Base-by-base conservation (phyloP, 768 basidiomycete species). In the Rossbeevera mucosa region DNA sequence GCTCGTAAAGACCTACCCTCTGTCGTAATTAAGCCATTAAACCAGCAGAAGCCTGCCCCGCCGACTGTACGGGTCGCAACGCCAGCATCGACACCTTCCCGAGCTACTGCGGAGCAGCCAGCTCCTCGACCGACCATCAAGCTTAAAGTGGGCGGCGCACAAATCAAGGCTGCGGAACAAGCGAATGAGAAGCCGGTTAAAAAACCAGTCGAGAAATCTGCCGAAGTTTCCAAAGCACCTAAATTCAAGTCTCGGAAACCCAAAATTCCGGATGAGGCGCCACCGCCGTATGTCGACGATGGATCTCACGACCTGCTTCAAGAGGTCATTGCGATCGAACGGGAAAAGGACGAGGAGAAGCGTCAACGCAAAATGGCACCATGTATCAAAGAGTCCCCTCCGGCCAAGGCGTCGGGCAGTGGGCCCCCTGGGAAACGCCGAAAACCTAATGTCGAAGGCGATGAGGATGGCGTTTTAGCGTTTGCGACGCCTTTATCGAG, bases 271-370 rank as follows among this genome's bases (percentile, higher is more conserved):
- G 77, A 72, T 31, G 59, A 76, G 16, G 80, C 81, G 2, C 80
- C 85, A 1, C 82, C 83, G 2, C 78, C 84, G 3, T 86, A 86
- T 62, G 77, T 85, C 41, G 87, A 90, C 58, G 88, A 90, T 67
- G 88, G 86, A n/a, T 86, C 85, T 25, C 82, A 87, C 58, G 88
- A 91, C 60, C 75, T 91, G 36, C 71, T 89, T 2, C 86, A 89
- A 64, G 88, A 91, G 64, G 87, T 91, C 18, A 78, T 90, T 49
- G 88, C 88, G 7, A 86, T 90, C 36, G 88, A 91, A 64, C 74
- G 79, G 49, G 81, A 84, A 67, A 80, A 83, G 65, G 74, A 76
- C 48, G 80, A 76, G 54, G 80, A 76, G 54, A 74, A 72, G 36
- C 77, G 77, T 25, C 74, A 75, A 24, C 76, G 79, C 30, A 71